Evolutionary conservation across 2,329 filamentous ascomycete species (phyloP).

Genomic region (Dactylella cylindrospora): DNA sequence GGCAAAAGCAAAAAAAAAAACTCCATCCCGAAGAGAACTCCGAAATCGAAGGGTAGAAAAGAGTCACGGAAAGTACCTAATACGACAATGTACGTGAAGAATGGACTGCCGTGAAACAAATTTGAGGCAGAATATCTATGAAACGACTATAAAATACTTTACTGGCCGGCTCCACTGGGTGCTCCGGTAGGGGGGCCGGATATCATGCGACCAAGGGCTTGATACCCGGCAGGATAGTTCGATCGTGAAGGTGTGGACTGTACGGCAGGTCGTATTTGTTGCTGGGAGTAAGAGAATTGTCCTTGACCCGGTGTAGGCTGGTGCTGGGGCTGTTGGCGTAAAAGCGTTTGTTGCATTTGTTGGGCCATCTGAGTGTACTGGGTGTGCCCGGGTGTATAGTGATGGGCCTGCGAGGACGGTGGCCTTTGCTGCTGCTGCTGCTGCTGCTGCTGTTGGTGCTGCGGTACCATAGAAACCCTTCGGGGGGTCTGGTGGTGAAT

Average conservation of each 20-base stretch:
- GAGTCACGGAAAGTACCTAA: no score
- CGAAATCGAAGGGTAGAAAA: constrained; percentile 12
- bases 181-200: constrained; percentile 12
- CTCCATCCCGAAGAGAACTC: no score
- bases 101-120: not conserved
- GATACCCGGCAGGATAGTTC: constrained; percentile 13
- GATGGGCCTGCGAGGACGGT: constrained; percentile 16
- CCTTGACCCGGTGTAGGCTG: constrained; percentile 17
- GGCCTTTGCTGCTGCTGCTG: constrained; percentile 18
- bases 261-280: constrained; percentile 18
- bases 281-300: constrained; percentile 23
- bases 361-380: constrained; percentile 33
- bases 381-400: constrained; percentile 19
- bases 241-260: constrained; percentile 11
- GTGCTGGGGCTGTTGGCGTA: constrained; percentile 28
- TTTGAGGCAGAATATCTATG: not conserved
- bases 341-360: constrained; percentile 36
- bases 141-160: not conserved
- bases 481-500: constrained; percentile 30
- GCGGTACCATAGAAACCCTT: constrained; percentile 32
- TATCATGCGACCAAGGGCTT: constrained; percentile 11
- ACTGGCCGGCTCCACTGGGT: not conserved
- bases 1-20: not conserved
- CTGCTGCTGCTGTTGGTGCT: constrained; percentile 16
- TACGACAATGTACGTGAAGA: no score